Conservation (phyloP, 345 rosid species). For the Lepidium aucheri region DNA sequence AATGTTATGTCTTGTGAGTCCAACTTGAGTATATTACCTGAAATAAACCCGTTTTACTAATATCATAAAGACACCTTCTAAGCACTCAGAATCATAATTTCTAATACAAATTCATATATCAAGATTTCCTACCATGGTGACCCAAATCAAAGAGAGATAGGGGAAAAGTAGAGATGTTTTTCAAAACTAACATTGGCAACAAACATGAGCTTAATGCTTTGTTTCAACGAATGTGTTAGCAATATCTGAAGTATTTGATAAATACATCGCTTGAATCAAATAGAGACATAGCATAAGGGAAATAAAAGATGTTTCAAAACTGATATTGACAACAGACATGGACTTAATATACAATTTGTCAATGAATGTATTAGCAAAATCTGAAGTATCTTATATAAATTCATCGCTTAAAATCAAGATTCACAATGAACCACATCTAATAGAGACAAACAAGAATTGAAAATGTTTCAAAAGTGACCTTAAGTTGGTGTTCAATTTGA, state of each 20-base stretch:
- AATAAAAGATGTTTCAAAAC: neutral
- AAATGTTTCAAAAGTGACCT: too few relatives aligned
- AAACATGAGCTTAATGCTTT: too few relatives aligned
- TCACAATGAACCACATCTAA: too few relatives aligned
- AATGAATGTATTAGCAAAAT: slow-evolving; percentile 60
- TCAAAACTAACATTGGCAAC: too few relatives aligned
- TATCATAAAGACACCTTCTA: neutral
- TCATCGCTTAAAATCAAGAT: too few relatives aligned
- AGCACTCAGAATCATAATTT: too few relatives aligned
- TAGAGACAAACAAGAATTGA: too few relatives aligned
- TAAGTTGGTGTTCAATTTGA: too few relatives aligned
- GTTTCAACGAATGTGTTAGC: too few relatives aligned
- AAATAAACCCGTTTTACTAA: slow-evolving; percentile 3
- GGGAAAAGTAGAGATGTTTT: neutral
- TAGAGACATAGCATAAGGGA: neutral
- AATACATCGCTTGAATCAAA: neutral
- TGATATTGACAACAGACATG: slow-evolving; percentile 55
- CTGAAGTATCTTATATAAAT: slow-evolving; percentile 21
- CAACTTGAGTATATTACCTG: slow-evolving; percentile 79
- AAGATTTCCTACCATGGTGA: too few relatives aligned
- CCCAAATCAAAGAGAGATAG: too few relatives aligned
- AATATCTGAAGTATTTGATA: too few relatives aligned
- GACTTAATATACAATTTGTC: slow-evolving; percentile 41
- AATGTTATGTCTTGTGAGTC: slow-evolving; percentile 74
- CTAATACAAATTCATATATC: neutral